Evolutionary conservation across 768 basidiomycete species (phyloP).

Genomic region (Leucosporidium creatinivorum): DNA sequence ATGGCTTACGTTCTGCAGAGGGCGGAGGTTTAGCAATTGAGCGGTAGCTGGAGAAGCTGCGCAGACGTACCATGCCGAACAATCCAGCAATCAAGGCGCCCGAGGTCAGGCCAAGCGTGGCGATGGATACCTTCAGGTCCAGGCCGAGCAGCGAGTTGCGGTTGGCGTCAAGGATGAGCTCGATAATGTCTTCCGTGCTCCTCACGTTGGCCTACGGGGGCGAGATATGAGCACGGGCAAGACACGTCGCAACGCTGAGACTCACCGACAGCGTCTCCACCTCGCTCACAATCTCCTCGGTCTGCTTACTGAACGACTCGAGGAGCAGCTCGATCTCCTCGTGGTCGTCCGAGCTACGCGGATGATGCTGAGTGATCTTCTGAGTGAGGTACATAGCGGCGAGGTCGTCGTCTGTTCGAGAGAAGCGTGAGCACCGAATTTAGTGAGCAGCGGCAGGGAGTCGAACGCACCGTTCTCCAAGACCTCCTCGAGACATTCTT

Average conservation of each 20-base stretch:
- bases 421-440: background rate
- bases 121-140: constrained; percentile 89
- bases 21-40: background rate
- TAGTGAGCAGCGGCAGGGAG: background rate
- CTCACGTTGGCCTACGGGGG: constrained; percentile 72
- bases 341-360: constrained; percentile 65
- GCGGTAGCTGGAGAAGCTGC: no score
- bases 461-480: constrained; percentile 47
- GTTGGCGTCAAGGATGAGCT: constrained; percentile 91
- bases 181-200: constrained; percentile 96
- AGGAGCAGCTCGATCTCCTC: constrained; percentile 86
- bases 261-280: constrained; percentile 32
- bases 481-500: constrained; percentile 84
- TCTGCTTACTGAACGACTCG: constrained; percentile 83
- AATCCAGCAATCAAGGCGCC: constrained; percentile 84
- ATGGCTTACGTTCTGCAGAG: constrained; percentile 8
- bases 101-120: constrained; percentile 82
- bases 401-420: constrained; percentile 82
- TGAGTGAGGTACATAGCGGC: constrained; percentile 92
- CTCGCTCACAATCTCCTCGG: constrained; percentile 36
- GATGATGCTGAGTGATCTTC: constrained; percentile 53
- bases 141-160: constrained; percentile 84
- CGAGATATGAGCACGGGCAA: background rate
- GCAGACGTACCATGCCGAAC: constrained; percentile 76
- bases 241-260: background rate